Evolutionary conservation across 2,329 filamentous ascomycete genomes (phyloP).

Genomic region (Xylariaceae sp.): DNA sequence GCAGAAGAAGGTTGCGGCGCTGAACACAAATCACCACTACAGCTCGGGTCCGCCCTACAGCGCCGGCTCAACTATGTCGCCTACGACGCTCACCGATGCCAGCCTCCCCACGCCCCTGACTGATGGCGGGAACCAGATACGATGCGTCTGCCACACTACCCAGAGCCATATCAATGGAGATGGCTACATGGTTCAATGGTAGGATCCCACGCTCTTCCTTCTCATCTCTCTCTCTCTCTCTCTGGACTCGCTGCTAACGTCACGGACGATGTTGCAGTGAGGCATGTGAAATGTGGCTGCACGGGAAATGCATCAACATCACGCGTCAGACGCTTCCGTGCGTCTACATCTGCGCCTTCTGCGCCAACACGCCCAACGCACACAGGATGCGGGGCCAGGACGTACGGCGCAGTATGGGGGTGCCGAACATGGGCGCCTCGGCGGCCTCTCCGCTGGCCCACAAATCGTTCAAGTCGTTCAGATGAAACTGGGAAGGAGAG

Average conservation of each 20-base stretch:
- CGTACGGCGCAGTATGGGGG: slow-evolving; percentile 26
- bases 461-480: slow-evolving; percentile 38
- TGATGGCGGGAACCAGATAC: slow-evolving; percentile 36
- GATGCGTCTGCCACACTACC: slow-evolving; percentile 47
- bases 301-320: slow-evolving; percentile 56
- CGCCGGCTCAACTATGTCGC: slow-evolving; percentile 35
- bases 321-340: slow-evolving; percentile 47
- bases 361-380: slow-evolving; percentile 51
- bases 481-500: too few relatives aligned
- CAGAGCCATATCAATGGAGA: slow-evolving; percentile 32
- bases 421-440: slow-evolving; percentile 18
- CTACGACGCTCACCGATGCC: slow-evolving; percentile 42
- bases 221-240: neutral
- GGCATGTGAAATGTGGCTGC: slow-evolving; percentile 58
- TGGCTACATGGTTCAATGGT: slow-evolving; percentile 59
- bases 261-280: slow-evolving; percentile 38
- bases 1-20: slow-evolving; percentile 31
- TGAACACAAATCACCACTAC: slow-evolving; percentile 29
- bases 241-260: neutral
- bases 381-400: slow-evolving; percentile 41
- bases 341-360: slow-evolving; percentile 58
- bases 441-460: slow-evolving; percentile 35
- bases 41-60: slow-evolving; percentile 22
- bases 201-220: slow-evolving; percentile 18
- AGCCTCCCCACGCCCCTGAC: slow-evolving; percentile 40